Evolutionary conservation across 352 stramenopile genomes (phyloP).

Genomic region (Phytophthora kernoviae): DNA sequence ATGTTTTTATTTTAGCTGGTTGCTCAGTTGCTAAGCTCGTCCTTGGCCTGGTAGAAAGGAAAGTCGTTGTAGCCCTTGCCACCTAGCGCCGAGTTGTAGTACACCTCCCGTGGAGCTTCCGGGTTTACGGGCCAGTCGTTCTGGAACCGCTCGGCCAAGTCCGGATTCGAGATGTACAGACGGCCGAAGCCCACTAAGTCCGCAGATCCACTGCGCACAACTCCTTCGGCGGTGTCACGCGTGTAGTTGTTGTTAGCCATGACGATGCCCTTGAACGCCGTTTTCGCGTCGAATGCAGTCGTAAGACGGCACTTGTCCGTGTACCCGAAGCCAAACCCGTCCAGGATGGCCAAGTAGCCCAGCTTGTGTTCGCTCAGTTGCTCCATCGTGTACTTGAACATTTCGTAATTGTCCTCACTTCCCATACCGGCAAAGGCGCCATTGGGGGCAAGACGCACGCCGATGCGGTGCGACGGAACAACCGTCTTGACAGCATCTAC

Average conservation of each 20-base stretch:
- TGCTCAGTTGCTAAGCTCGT: too few relatives aligned
- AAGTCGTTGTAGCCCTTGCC: slow-evolving; percentile 36
- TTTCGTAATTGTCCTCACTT: slow-evolving; percentile 48
- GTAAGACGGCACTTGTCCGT: slow-evolving; percentile 34
- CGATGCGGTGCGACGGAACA: slow-evolving; percentile 33
- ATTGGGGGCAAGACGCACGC: slow-evolving; percentile 41
- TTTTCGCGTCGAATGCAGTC: slow-evolving; percentile 32
- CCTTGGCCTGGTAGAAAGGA: slow-evolving; percentile 20
- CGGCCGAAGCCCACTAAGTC: slow-evolving; percentile 44
- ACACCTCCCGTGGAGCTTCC: slow-evolving; percentile 22
- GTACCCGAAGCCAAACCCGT: slow-evolving; percentile 41
- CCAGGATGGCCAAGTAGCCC: slow-evolving; percentile 45
- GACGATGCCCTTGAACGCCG: slow-evolving; percentile 35
- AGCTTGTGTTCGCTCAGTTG: slow-evolving; percentile 37
- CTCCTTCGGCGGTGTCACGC: slow-evolving; percentile 34
- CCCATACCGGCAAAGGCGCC: slow-evolving; percentile 38
- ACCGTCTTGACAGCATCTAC: slow-evolving; percentile 56
- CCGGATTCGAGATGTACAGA: slow-evolving; percentile 50
- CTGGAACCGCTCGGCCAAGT: slow-evolving; percentile 43
- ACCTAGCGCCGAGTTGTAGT: slow-evolving; percentile 30
- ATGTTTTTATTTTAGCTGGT: too few relatives aligned
- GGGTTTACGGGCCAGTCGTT: slow-evolving; percentile 31
- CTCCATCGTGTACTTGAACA: slow-evolving; percentile 39
- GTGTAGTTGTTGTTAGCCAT: slow-evolving; percentile 46
- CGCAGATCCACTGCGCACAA: slow-evolving; percentile 28